Evolutionary conservation across 2,329 filamentous ascomycete species (phyloP).

Genomic region (Beauveria sp.): DNA sequence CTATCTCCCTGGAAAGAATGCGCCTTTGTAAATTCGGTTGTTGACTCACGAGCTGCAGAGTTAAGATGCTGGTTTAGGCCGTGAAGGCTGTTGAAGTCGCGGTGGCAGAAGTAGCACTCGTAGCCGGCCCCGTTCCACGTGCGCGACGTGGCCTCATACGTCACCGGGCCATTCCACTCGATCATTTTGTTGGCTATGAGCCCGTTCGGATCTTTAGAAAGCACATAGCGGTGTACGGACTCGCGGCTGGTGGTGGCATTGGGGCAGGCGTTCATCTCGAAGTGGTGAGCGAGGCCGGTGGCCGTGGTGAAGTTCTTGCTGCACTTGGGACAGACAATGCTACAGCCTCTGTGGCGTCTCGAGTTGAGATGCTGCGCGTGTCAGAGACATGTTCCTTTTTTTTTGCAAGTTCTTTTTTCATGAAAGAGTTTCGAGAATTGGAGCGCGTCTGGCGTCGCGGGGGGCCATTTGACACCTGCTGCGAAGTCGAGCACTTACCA

Average conservation of each 20-base stretch:
- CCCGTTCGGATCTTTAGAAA: slow-evolving; percentile 36
- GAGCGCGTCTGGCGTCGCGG: too few relatives aligned
- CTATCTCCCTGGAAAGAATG: background rate
- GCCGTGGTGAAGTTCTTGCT: slow-evolving; percentile 35
- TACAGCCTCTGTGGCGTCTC: slow-evolving; percentile 35
- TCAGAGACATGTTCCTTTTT: background rate
- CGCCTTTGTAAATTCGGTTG: background rate
- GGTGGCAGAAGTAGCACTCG: slow-evolving; percentile 37
- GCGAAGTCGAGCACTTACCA: slow-evolving; percentile 18
- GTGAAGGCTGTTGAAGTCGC: slow-evolving; percentile 26
- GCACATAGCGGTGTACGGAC: slow-evolving; percentile 37
- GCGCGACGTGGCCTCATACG: slow-evolving; percentile 29
- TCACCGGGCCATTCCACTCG: slow-evolving; percentile 30
- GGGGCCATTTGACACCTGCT: too few relatives aligned
- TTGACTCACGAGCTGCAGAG: slow-evolving; percentile 30
- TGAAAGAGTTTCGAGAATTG: too few relatives aligned
- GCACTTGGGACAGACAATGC: slow-evolving; percentile 49
- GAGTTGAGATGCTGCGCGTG: slow-evolving; percentile 46
- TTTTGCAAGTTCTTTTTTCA: too few relatives aligned
- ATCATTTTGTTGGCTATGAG: slow-evolving; percentile 44
- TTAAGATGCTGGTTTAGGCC: slow-evolving; percentile 45
- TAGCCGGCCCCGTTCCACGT: slow-evolving; percentile 35
- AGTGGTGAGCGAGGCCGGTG: slow-evolving; percentile 46
- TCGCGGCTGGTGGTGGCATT: slow-evolving; percentile 40
- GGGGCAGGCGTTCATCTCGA: slow-evolving; percentile 48